Evolutionary conservation across 495 filamentous ascomycete genomes (phyloP), one percentile per base, ranked within the genome.

Genomic region (Xylaria curta): DNA sequence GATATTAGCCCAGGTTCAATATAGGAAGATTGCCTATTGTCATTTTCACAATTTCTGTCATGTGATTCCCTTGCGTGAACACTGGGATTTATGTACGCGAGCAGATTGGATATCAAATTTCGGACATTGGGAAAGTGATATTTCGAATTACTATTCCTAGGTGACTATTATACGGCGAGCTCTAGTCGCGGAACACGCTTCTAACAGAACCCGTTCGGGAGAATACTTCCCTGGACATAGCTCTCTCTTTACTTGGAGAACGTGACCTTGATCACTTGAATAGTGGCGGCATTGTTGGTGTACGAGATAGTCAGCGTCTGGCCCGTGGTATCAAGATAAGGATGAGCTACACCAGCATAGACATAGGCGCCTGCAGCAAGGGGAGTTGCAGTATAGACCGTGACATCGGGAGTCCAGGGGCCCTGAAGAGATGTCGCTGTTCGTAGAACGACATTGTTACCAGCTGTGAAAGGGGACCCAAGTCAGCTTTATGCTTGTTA

Each of bases 281-380:
- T 54, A 19, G 13, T 10, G 10, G 9, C 24, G 1, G 21, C 51
- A 28, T 4, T 4, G 24, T 54, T 54, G 51, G 9, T 54, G 12
- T 54, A 54, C 51, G 51, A 54, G 51, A 54, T 54, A 28, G 51
- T 54, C 13, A 54, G 51, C 10, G 51, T 54, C 51, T 54, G 51
- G 10, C 51, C 51, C 24, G 51, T 13, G 51, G 51, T 28, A 10
- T 54, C 51, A 1, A 54, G 24, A 12, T 54, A 54, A 54, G 51
- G 51, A 54, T 54, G 51, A 5, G 51, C 51, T 28, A 54, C 51
- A 6, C 51, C 51, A 6, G 51, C 51, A 54, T 54, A 54, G 51
- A 54, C 51, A 13, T 13, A 54, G 3, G 9, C 51, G 24, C 12
- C 12, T 0, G 3, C 0, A 12, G 51, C 51, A 12, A 54, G 1